These are phyloP conservation scores for Phyllosticta citrichinensis DNA, from an alignment of 2,329 filamentous ascomycete genomes.

Conservation along the genomic window DNA sequence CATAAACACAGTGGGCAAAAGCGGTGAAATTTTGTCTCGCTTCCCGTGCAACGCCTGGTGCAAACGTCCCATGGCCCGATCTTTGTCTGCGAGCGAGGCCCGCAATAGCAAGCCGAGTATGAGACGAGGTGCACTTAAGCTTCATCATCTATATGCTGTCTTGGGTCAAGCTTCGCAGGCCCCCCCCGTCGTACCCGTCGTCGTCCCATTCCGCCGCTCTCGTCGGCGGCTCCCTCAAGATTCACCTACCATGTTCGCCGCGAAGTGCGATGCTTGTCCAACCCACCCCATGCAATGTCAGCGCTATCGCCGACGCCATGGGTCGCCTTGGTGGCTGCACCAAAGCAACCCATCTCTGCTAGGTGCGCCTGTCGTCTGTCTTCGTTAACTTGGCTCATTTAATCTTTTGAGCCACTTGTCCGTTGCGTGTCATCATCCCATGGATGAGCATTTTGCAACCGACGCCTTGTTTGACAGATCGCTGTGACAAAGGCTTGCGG, in stretches of 20 bases:
- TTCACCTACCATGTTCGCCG: neutral
- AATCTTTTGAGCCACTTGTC: neutral
- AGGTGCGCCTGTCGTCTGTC: neutral
- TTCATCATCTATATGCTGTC: neutral
- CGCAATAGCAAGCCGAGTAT: neutral
- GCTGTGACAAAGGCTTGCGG: too few species aligned
- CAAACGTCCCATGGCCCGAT: neutral
- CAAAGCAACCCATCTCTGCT: neutral
- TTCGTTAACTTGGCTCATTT: neutral
- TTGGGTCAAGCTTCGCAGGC: too few species aligned
- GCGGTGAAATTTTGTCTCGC: neutral
- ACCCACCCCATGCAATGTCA: neutral
- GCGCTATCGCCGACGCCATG: neutral
- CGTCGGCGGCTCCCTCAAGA: neutral
- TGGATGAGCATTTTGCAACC: neutral
- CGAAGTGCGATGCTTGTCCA: neutral
- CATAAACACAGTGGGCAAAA: neutral
- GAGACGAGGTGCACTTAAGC: neutral
- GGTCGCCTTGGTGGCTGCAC: neutral
- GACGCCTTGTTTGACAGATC: too few species aligned
- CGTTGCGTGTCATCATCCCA: neutral
- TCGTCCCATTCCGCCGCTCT: neutral
- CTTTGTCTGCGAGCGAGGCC: neutral
- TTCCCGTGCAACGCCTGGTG: neutral
- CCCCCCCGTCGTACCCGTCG: neutral